Percentiles rank a stretch among this genome's conserved stretches.
phyloP scores from a whole-genome alignment of 176 grass and related monocot genomes.

The Raddia guianensis region DNA sequence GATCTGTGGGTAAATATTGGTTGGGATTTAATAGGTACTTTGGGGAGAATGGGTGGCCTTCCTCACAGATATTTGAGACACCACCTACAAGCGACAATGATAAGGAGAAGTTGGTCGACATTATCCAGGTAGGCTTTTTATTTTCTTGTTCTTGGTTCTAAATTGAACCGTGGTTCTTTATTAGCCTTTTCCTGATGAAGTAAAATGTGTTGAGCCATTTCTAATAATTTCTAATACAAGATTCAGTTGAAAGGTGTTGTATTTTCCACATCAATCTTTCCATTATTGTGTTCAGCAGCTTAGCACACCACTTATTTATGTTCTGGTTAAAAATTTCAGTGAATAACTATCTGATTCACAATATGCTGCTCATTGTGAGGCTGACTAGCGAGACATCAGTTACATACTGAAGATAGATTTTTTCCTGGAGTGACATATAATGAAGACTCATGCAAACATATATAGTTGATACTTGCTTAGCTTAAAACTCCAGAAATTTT shows the following conservation, averaged over 20 bases:
- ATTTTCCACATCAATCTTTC: neutral
- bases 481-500: neutral
- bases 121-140: conserved; percentile 70
- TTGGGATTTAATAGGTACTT: conserved; percentile 73
- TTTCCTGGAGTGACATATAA: too few relatives aligned
- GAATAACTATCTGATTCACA: too few relatives aligned
- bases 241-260: neutral
- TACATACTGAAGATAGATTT: too few relatives aligned
- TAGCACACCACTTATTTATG: neutral
- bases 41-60: conserved; percentile 86
- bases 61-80: conserved; percentile 70
- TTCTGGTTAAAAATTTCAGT: too few relatives aligned
- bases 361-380: too few relatives aligned
- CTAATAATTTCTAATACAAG: conserved; percentile 29
- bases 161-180: neutral
- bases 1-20: conserved; percentile 28
- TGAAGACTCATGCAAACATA: too few relatives aligned
- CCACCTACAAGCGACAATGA: conserved; percentile 70
- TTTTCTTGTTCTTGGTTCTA: neutral
- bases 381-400: too few relatives aligned
- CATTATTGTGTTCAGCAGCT: neutral
- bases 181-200: neutral
- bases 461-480: neutral
- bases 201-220: neutral
- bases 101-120: conserved; percentile 82